phyloP scores from a whole-genome alignment of 768 basidiomycete species.

The Auricularia sp. region DNA sequence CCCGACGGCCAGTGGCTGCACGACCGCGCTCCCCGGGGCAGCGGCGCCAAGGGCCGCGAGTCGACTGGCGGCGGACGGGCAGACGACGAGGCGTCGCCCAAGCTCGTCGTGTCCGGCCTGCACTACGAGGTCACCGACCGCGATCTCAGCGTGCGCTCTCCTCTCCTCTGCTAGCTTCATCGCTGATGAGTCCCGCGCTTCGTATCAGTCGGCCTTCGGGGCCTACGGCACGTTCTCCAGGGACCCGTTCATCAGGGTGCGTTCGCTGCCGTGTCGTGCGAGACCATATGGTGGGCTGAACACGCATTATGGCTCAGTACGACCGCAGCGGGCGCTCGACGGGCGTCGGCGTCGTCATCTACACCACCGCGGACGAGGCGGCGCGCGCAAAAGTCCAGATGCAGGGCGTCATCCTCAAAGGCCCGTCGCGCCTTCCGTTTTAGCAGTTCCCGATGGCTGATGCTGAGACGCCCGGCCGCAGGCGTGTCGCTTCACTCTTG shows the following conservation, averaged over 20 bases:
- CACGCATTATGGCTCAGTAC: constrained; percentile 51
- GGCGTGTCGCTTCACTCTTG: too few relatives aligned
- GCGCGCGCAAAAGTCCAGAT: constrained; percentile 74
- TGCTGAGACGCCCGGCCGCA: neutral
- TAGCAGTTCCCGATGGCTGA: neutral
- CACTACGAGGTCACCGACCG: constrained; percentile 87
- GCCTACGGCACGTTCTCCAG: constrained; percentile 86
- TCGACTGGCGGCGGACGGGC: constrained; percentile 14
- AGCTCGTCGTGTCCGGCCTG: constrained; percentile 73
- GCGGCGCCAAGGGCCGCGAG: constrained; percentile 19
- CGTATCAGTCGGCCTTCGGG: constrained; percentile 76
- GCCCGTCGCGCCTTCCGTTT: constrained; percentile 26
- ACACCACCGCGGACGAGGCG: constrained; percentile 70
- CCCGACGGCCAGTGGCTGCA: constrained; percentile 65
- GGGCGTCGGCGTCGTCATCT: constrained; percentile 71
- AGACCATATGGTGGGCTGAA: constrained; percentile 30
- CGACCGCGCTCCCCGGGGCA: constrained; percentile 54
- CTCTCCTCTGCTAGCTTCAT: too few relatives aligned
- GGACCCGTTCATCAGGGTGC: constrained; percentile 93
- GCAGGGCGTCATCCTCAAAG: constrained; percentile 81
- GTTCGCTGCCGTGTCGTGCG: constrained; percentile 35
- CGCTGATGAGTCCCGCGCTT: too few relatives aligned
- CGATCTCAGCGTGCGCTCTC: constrained; percentile 68
- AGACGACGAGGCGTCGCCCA: constrained; percentile 17
- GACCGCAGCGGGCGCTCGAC: constrained; percentile 90